Conservation (phyloP, 2,329 filamentous ascomycete genomes). For the Pseudonectria buxi region DNA sequence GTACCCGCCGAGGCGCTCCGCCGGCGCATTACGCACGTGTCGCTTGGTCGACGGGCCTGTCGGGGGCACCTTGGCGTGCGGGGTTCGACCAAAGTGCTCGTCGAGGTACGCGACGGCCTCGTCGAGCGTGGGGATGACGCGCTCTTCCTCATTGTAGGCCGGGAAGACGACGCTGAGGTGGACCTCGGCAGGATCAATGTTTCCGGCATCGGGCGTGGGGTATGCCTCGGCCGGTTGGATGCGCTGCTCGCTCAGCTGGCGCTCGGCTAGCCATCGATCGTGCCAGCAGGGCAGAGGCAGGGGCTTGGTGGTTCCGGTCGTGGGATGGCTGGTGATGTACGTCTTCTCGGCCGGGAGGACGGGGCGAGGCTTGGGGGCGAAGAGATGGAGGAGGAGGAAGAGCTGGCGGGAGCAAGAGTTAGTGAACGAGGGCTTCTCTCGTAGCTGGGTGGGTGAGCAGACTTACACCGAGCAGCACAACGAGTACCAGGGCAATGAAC, state of each 20-base stretch:
- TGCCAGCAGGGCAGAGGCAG: conserved; percentile 77
- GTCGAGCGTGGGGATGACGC: conserved; percentile 76
- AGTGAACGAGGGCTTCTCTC: conserved; percentile 3
- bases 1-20: conserved; percentile 53
- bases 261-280: conserved; percentile 63
- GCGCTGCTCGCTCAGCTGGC: conserved; percentile 41
- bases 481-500: conserved; percentile 25
- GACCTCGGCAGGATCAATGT: conserved; percentile 69
- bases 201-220: conserved; percentile 41
- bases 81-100: conserved; percentile 57
- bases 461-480: conserved; percentile 34
- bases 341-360: conserved; percentile 74
- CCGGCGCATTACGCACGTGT: conserved; percentile 25
- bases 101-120: conserved; percentile 88
- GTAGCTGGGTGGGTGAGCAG: background rate
- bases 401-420: conserved; percentile 30
- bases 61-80: conserved; percentile 16
- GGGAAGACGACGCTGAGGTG: conserved; percentile 89
- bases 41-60: conserved; percentile 24
- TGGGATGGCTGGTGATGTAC: conserved; percentile 67
- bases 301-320: conserved; percentile 32
- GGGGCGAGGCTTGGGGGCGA: conserved; percentile 74
- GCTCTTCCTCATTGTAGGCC: conserved; percentile 87
- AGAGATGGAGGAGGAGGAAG: conserved; percentile 61
- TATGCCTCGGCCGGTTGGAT: conserved; percentile 30